Base-by-base conservation (phyloP, 805 yeast species). In the Barnettozyma populi region DNA sequence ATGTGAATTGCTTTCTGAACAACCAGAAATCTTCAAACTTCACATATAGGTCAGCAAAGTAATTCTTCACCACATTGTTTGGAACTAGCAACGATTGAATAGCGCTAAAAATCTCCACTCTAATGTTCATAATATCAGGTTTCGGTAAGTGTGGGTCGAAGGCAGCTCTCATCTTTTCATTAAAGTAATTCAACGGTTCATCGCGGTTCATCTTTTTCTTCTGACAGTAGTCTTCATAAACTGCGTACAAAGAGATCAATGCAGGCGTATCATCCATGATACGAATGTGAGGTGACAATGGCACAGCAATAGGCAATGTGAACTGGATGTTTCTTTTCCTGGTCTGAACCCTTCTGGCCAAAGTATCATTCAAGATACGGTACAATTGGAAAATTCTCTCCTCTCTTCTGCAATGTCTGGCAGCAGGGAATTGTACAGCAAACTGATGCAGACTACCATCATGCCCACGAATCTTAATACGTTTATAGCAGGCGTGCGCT, bases 381-480 rank as follows among this genome's bases (percentile, higher is more conserved):
- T 90, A 90, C 53, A 94, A 68, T 64, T 94, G 99, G 74, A 89
- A 85, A 48, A 94, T 82, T 46, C 96, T 78, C 62, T 94, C 99
- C 63, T 94, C 99, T 46, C 99, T 81, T 62, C 99, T 84, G 57
- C 96, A 88, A 60, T 92, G 97, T 57, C 99, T 82, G 11, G 97
- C 97, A 14, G 98, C 95, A 7, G 99, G 99, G 65, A 86, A 90
- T 70, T 94, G 99, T 19, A 94, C 95, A 0, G 97, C 95, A 73
- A 94, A 95, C 41, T 92, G 80, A 67, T 92, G 97, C 45, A 85
- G 65, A 52, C 88, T 80, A 53, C 98, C 98, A 65, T 94, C 97
- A 57, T 88, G 88, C 11, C 98, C 98, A 42, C 97, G 79, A 38
- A 95, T 87, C 43, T 86, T 84, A 49, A 94, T 73, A 36, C 98